Evolutionary conservation across 495 filamentous ascomycete species (phyloP).

Genomic region (Neurospora sp.): DNA sequence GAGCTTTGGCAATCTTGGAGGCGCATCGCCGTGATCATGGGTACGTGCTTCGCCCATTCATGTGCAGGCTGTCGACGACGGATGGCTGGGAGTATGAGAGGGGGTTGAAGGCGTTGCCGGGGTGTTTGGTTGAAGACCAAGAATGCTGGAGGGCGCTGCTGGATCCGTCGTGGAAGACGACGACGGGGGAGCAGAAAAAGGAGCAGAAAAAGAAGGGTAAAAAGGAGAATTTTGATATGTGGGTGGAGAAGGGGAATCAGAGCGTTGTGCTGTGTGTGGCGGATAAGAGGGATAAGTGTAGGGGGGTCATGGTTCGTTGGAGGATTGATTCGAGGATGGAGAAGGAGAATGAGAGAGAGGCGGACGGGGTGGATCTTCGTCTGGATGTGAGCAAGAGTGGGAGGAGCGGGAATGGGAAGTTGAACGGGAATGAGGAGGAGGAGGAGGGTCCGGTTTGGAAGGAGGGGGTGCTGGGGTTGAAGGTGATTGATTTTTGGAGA

Average conservation of each 20-base stretch:
- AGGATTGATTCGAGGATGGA: neutral
- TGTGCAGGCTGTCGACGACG: neutral
- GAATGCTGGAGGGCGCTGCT: neutral
- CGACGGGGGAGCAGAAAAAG: neutral
- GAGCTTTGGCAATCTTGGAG: neutral
- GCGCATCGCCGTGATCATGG: neutral
- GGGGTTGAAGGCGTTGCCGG: neutral
- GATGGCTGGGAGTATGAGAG: neutral
- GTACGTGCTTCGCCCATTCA: neutral
- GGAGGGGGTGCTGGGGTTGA: neutral
- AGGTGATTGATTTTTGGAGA: neutral
- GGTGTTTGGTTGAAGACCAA: neutral
- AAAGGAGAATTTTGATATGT: neutral
- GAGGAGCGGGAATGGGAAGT: neutral
- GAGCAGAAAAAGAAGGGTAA: neutral
- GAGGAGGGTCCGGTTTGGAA: neutral
- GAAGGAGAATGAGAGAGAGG: neutral
- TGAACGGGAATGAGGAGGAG: neutral
- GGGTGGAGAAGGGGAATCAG: neutral
- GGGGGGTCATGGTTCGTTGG: neutral
- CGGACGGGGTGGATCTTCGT: neutral
- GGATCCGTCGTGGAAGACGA: neutral
- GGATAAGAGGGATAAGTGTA: neutral
- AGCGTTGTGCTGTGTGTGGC: neutral
- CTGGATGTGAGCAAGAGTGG: neutral